Evolutionary conservation across 2,329 filamentous ascomycete genomes (phyloP), one percentile per base, ranked within the genome.

Genomic region (Diplodia corticola): DNA sequence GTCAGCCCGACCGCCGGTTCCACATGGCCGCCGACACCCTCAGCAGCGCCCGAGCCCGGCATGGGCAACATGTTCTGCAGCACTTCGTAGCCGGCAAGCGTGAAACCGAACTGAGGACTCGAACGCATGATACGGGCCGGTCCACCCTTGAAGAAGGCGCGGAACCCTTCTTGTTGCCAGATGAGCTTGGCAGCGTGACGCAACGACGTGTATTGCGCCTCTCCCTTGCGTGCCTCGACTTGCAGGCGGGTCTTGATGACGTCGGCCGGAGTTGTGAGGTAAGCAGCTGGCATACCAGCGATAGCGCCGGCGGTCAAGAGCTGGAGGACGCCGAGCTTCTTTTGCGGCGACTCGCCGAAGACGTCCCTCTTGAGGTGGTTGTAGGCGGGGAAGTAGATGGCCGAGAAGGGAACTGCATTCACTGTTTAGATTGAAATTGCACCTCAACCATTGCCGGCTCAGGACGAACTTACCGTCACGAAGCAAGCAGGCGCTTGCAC

Each of bases 241-340:
- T 99, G 95, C 68, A 99, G 85, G 77, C 95, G 91, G 3, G 95
- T 99, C 86, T 99, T 99, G 89, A 99, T 98, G 69, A 99, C 95
- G 76, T 99, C 95, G 82, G 91, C 97, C 0, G 95, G 95, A 1
- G 95, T 99, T 26, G 95, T 99, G 69, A 99, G 85, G 82, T 99
- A 99, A 13, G 82, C 82, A 17, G 82, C 81, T 13, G 82, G 82
- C 82, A 84, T 84, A 74, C 82, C 82, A 13, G 82, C 82, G 59
- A 99, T 97, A 67, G 95, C 95, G 82, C 95, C 95, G 7, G 95
- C 93, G 22, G 92, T 95, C 69, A 99, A 86, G 66, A 99, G 89
- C 81, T 98, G 94, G 46, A 97, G 68, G 57, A 99, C 86, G 60
- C 94, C 92, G 26, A 99, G 88, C 80, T 92, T 95, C 83, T 97